Evolutionary conservation across 2,329 filamentous ascomycete species (phyloP).

Genomic region (Penicillium concentricum): DNA sequence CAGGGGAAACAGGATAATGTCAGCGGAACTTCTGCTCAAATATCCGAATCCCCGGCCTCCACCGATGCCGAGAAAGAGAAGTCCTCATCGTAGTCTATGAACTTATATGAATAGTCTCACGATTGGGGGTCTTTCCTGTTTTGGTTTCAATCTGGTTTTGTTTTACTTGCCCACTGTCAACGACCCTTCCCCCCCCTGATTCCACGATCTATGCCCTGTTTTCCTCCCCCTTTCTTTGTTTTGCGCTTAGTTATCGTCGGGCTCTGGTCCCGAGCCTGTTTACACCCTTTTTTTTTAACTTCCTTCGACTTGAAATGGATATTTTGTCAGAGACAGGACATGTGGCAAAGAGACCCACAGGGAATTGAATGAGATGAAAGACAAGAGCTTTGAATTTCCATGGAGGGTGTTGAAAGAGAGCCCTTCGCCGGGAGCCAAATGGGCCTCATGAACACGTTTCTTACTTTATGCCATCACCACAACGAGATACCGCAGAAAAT

Average conservation of each 20-base stretch:
- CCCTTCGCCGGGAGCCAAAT: constrained; percentile 17
- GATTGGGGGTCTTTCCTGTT: constrained; percentile 11
- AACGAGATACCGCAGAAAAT: constrained; percentile 40
- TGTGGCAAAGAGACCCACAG: constrained; percentile 2
- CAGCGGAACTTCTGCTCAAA: constrained; percentile 22
- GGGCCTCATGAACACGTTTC: constrained; percentile 24
- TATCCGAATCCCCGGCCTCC: constrained; percentile 40
- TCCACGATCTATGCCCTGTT: constrained; percentile 19
- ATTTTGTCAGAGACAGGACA: constrained; percentile 7
- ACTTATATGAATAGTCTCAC: constrained; percentile 6
- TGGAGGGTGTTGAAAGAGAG: constrained; percentile 12
- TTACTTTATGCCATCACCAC: constrained; percentile 33
- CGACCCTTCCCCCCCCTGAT: constrained; percentile 15
- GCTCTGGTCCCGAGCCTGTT: constrained; percentile 10
- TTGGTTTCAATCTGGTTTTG: constrained; percentile 17
- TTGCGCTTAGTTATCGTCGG: constrained; percentile 19
- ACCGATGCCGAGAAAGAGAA: constrained; percentile 39
- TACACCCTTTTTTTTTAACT: constrained; percentile 8
- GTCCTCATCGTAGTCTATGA: constrained; percentile 29
- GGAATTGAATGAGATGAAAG: constrained; percentile 12
- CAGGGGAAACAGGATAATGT: constrained; percentile 34
- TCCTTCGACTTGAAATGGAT: constrained; percentile 14
- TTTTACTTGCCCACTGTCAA: constrained; percentile 14
- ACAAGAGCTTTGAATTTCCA: not conserved
- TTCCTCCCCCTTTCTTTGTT: constrained; percentile 15